A percentile compares a stretch with the other conserved stretches of the same genome.
Conservation (phyloP, 2,329 filamentous ascomycete genomes). For the Aspergillus phoenicis region DNA sequence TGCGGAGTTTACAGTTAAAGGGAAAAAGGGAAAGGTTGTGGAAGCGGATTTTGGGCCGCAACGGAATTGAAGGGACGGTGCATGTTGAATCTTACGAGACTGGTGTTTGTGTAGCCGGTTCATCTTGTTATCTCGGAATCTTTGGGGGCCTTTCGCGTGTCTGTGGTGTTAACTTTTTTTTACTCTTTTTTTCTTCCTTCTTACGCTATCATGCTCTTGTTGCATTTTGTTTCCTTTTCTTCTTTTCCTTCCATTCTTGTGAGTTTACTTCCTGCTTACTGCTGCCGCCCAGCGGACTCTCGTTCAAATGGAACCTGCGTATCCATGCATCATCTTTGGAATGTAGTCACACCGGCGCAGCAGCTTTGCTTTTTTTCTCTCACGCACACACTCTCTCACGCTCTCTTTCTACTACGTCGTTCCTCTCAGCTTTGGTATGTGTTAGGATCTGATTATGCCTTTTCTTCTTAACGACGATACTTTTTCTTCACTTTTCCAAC, state of each 20-base stretch:
- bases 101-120: conserved; percentile 42
- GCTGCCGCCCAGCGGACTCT: conserved; percentile 21
- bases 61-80: conserved; percentile 42
- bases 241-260: conserved; percentile 17
- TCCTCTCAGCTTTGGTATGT: conserved; percentile 7
- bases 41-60: conserved; percentile 64
- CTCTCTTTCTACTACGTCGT: conserved; percentile 25
- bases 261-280: conserved; percentile 24
- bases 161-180: conserved; percentile 28
- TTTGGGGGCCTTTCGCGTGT: conserved; percentile 37
- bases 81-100: conserved; percentile 42
- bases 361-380: conserved; percentile 21
- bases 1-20: conserved; percentile 87
- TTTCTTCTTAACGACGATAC: conserved; percentile 7
- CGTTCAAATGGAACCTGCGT: conserved; percentile 14
- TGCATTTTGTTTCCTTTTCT: conserved; percentile 23
- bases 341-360: conserved; percentile 32
- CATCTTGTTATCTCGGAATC: conserved; percentile 45
- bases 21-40: conserved; percentile 74
- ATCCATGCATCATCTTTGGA: conserved; percentile 27
- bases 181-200: conserved; percentile 23
- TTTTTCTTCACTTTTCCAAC: neutral
- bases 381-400: conserved; percentile 32
- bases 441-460: conserved; percentile 12
- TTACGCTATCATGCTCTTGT: conserved; percentile 14